Evolutionary conservation across 257 asterid genomes (phyloP).

Genomic region (Przewalskia tangutica): DNA sequence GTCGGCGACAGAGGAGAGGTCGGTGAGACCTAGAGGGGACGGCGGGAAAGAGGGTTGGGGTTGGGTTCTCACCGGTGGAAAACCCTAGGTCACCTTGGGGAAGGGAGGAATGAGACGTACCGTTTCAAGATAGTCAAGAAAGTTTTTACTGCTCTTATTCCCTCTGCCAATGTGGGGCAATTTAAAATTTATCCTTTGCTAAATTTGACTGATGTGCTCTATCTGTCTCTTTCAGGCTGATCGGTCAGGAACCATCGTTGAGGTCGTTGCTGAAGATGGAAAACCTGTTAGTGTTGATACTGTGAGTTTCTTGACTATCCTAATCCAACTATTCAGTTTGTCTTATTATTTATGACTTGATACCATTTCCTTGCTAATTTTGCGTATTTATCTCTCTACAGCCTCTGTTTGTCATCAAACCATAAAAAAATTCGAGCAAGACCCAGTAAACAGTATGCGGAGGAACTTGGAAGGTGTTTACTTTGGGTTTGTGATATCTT

Average conservation of each 20-base stretch:
- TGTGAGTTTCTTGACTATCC: constrained; percentile 35
- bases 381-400: constrained; percentile 17
- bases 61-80: too few relatives aligned
- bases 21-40: too few relatives aligned
- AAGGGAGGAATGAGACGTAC: too few relatives aligned
- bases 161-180: background rate
- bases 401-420: constrained; percentile 75
- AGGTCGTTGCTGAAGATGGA: constrained; percentile 61
- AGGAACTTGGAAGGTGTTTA: too few relatives aligned
- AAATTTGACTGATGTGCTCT: background rate
- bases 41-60: too few relatives aligned
- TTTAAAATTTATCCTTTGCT: background rate
- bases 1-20: too few relatives aligned
- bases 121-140: too few relatives aligned
- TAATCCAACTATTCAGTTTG: background rate
- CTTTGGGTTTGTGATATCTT: background rate
- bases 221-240: constrained; percentile 41
- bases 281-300: constrained; percentile 72
- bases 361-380: background rate
- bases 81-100: too few relatives aligned
- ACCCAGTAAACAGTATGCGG: constrained; percentile 3
- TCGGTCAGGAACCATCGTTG: constrained; percentile 63
- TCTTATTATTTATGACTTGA: background rate
- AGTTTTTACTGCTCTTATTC: background rate
- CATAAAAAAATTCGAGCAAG: constrained; percentile 23